phyloP scores from a whole-genome alignment of 2,329 filamentous ascomycete species.

The Acephala macrosclerotiorum region DNA sequence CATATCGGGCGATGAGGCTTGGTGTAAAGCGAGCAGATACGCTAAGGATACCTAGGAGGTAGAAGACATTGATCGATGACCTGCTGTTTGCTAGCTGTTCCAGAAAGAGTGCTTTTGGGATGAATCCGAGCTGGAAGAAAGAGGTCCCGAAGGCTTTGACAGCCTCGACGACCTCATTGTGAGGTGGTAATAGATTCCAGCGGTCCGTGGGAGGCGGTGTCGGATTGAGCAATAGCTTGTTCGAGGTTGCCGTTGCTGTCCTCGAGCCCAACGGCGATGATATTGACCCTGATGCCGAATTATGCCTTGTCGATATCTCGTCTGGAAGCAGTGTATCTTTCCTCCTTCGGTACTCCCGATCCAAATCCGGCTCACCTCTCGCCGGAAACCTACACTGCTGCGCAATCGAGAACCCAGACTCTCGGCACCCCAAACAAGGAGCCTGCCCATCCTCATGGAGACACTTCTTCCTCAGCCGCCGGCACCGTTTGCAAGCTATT shows the following conservation, averaged over 20 bases:
- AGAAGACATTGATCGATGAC: conserved; percentile 58
- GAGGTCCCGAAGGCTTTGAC: conserved; percentile 54
- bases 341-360: not conserved
- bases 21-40: conserved; percentile 63
- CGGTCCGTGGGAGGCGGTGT: conserved; percentile 5
- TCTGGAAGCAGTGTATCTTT: not conserved
- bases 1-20: conserved; percentile 55
- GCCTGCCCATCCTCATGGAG: conserved; percentile 11
- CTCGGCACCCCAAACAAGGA: conserved; percentile 17
- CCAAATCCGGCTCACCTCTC: not conserved
- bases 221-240: not conserved
- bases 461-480: conserved; percentile 17
- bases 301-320: not conserved
- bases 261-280: conserved; percentile 6
- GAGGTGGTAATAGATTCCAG: conserved; percentile 19
- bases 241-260: conserved; percentile 3
- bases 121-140: conserved; percentile 67
- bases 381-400: not conserved
- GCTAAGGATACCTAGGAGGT: conserved; percentile 62
- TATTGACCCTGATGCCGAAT: not conserved
- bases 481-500: conserved; percentile 17
- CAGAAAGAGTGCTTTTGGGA: conserved; percentile 60
- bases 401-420: conserved; percentile 6
- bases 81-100: conserved; percentile 54
- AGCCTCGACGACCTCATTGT: conserved; percentile 26